Evolutionary conservation across 2,329 filamentous ascomycete species (phyloP), one percentile per base, ranked within the genome.

Genomic region (Neofusicoccum kwambonambiense): DNA sequence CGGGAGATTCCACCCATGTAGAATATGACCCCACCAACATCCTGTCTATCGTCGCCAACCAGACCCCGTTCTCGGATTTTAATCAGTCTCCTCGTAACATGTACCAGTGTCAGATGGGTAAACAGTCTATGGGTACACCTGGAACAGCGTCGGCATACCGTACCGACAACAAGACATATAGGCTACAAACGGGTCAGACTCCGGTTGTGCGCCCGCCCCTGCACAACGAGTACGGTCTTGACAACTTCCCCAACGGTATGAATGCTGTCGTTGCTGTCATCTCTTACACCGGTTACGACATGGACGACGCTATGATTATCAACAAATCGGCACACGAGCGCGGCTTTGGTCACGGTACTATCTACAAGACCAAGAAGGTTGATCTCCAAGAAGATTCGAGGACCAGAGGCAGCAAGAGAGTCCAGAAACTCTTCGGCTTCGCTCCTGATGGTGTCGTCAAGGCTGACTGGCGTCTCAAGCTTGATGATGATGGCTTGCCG

Each of bases 251-350:
- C 63, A 97, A 98, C 75, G 95, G 95, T 34, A 93, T 88, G 73
- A 99, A 99, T 73, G 92, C 93, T 8, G 89, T 98, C 44, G 95
- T 99, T 65, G 95, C 95, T 66, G 96, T 99, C 77, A 97, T 99
- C 68, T 97, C 94, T 0, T 99, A 99, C 78, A 98, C 94, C 1
- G 95, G 94, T 60, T 99, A 98, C 80, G 95, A 99, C 84, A 99
- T 99, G 95, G 95, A 99, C 84, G 95, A 99, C 80, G 95, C 95
- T 76, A 98, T 98, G 94, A 98, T 99, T 75, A 84, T 99, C 75
- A 98, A 98, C 83, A 98, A 98, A 78, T 97, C 93, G 19, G 89
- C 94, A 2, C 92, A 97, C 77, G 95, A 99, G 79, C 89, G 95
- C 70, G 95, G 95, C 13, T 98, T 99, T 73, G 94, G 93, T 42